Evolutionary conservation across 129 eudicot species (phyloP), one percentile per base, ranked within the genome.

Genomic region (Scalesia atractyloides): DNA sequence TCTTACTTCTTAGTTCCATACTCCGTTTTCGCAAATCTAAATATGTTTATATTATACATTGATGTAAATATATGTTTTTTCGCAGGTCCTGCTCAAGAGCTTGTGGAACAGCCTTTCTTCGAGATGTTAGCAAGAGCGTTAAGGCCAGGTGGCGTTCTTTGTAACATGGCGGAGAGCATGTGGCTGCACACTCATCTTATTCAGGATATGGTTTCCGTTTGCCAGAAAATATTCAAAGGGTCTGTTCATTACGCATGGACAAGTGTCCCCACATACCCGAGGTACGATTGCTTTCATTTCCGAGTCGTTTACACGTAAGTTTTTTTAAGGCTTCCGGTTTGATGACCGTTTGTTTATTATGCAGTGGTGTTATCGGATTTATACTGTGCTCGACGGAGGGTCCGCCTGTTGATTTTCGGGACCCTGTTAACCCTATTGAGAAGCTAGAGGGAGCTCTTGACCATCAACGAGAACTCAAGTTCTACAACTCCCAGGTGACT

Each of bases 131-230:
- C 98, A n/a, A 79, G 85, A 73, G 97, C 98, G 22, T 80, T 94
- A 75, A 94, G 89, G 89, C 91, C 97, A 50, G 98, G 98, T 70
- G 98, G 98, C 63, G 97, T 94, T 58, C 88, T 94, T 36, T 94
- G 98, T 83, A 94, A 84, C 82, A 94, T 94, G 98, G 93, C 98
- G 14, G 98, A 94, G 61, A 94, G 98, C 64, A 82, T 90, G 93
- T 94, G 98, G 98, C 93, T 94, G 24, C 98, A 94, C 73, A 94
- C 98, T 54, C 98, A 94, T 86, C 91, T 94, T 44, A 94, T 94
- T 68, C 84, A 90, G 73, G 96, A 94, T 68, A 88, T 88, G 97
- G 8, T 90, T 10, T 79, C 91, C 37, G 76, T 83, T 64, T 94
- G 98, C 75, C 96, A 84, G 19, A 86, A 84, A 47, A 81, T 79